Base-by-base conservation (phyloP, 805 yeast genomes). In the Candida chilensis region DNA sequence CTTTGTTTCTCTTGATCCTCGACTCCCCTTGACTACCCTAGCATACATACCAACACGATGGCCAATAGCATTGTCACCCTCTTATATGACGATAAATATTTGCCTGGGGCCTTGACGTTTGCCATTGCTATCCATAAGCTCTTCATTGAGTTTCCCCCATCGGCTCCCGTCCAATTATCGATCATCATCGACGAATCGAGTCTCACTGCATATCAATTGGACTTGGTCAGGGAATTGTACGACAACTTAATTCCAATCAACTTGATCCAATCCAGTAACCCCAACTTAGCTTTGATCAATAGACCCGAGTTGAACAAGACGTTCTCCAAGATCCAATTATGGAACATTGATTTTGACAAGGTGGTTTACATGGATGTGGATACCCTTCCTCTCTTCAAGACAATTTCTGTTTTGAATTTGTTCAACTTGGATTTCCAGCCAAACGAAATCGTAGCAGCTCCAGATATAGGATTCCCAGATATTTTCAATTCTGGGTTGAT, bases 401-500 rank as follows among this genome's bases (percentile, higher is more conserved):
- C 53, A 8, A n/a, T 5, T 8, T 7, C 41, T 12, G 42, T 60
- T 14, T 32, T 59, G 7, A 58, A 58, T 30, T 44, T 60, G 25
- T 45, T 58, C 27, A 41, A 38, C 31, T 34, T 55, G 17, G 52
- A 53, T 8, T 48, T 59, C 26, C 48, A 44, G 1, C 33, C 32
- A n/a, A 33, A 41, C 22, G 44, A 46, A 33, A 47, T 58, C 7
- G 35, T 48, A 27, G 65, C 63, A 5, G 60, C 78, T 11, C 82
- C 94, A 0, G 95, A 86, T 54, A 63, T 74, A n/a, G 94, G 95
- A 10, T 86, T 94, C 83, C 95, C 95, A 0, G 95, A 86, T 56
- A 67, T 80, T 43, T 86, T 86, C 60, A 85, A 86, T 52, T 72
- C 87, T 19, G 95, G 95, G 4, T 72, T 85, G 14, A 61, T 85